Percentiles rank a stretch among this genome's conserved stretches.
phyloP scores from a whole-genome alignment of 2,329 filamentous ascomycete species.

The Hymenoscyphus fraxineus region DNA sequence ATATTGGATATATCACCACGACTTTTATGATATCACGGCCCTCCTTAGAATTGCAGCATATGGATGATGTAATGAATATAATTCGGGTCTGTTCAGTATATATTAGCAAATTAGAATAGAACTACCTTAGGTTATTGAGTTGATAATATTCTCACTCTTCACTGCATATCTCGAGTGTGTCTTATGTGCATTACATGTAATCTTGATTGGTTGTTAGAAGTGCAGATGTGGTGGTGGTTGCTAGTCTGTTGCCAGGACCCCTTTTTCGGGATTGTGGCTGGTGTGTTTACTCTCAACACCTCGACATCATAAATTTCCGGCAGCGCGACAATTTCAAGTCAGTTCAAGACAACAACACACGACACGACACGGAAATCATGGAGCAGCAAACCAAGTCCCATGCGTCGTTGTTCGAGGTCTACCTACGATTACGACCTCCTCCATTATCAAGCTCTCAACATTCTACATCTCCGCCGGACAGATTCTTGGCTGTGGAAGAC shows the following conservation, averaged over 20 bases:
- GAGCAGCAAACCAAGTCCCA: constrained; percentile 41
- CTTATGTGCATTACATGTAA: background rate
- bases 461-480: constrained; percentile 47
- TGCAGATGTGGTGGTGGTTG: background rate
- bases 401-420: constrained; percentile 80
- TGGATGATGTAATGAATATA: constrained; percentile 10
- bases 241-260: background rate
- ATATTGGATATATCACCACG: constrained; percentile 12
- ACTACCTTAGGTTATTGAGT: background rate
- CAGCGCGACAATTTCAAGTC: background rate
- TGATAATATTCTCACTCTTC: background rate
- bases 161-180: background rate
- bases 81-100: constrained; percentile 4
- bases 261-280: background rate
- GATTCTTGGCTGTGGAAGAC: constrained; percentile 75
- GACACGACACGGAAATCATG: constrained; percentile 31
- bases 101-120: constrained; percentile 1
- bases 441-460: constrained; percentile 39
- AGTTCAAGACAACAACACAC: constrained; percentile 3
- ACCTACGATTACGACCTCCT: constrained; percentile 75
- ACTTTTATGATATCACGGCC: constrained; percentile 12
- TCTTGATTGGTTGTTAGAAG: background rate
- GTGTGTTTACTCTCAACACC: background rate
- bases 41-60: constrained; percentile 5
- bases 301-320: background rate